A percentile compares a stretch with the other conserved stretches of the same genome.
Conservation (phyloP, 2,329 filamentous ascomycete genomes). For the Fusarium continuum region DNA sequence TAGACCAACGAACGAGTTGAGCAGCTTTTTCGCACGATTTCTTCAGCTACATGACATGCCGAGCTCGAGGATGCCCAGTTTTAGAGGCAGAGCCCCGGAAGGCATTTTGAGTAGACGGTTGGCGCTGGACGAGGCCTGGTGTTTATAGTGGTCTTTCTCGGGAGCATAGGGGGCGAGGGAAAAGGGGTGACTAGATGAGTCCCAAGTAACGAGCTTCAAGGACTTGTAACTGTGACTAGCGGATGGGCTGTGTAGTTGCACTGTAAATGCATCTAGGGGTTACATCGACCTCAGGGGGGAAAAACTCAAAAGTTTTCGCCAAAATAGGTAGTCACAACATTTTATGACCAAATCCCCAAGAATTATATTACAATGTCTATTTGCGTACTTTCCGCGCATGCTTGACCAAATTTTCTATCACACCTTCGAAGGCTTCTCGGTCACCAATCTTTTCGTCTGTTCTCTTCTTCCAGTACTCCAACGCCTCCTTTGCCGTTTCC, state of each 20-base stretch:
- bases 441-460: slow-evolving; percentile 89
- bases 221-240: slow-evolving; percentile 21
- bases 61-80: slow-evolving; percentile 34
- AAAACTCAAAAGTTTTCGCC: slow-evolving; percentile 35
- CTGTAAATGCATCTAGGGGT: slow-evolving; percentile 42
- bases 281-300: slow-evolving; percentile 33
- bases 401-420: slow-evolving; percentile 96
- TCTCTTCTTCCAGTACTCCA: slow-evolving; percentile 88
- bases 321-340: slow-evolving; percentile 29
- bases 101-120: slow-evolving; percentile 43
- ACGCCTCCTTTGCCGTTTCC: slow-evolving; percentile 75
- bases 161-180: slow-evolving; percentile 23
- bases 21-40: slow-evolving; percentile 37
- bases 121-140: slow-evolving; percentile 42
- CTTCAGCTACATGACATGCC: slow-evolving; percentile 31
- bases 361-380: slow-evolving; percentile 51
- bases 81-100: slow-evolving; percentile 28
- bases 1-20: slow-evolving; percentile 29
- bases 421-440: slow-evolving; percentile 92
- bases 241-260: slow-evolving; percentile 36
- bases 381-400: slow-evolving; percentile 88
- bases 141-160: slow-evolving; percentile 39
- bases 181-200: slow-evolving; percentile 19
- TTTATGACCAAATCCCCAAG: slow-evolving; percentile 23
- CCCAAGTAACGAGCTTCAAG: slow-evolving; percentile 8